phyloP scores from a whole-genome alignment of 306 rosid species.

The Citrullus amarus region DNA sequence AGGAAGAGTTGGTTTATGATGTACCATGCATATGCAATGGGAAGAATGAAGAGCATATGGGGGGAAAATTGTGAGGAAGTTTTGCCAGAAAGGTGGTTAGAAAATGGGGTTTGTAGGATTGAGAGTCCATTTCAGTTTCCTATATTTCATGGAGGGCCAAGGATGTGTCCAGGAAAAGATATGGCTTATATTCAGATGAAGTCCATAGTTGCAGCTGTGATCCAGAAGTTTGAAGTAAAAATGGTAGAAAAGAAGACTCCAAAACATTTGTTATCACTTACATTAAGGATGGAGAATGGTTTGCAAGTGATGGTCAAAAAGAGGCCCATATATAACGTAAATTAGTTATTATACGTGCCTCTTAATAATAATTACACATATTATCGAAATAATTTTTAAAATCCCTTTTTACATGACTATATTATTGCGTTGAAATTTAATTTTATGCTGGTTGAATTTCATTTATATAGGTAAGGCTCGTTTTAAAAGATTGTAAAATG shows the following conservation, averaged over 20 bases:
- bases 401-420: too few species aligned
- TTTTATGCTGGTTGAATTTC: too few species aligned
- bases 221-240: slow-evolving; percentile 31
- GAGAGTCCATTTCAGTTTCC: slow-evolving; percentile 45
- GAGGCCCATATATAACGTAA: neutral
- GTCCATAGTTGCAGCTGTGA: slow-evolving; percentile 38
- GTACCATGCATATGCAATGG: slow-evolving; percentile 64
- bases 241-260: slow-evolving; percentile 23
- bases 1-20: slow-evolving; percentile 36
- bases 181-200: slow-evolving; percentile 76
- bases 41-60: slow-evolving; percentile 58
- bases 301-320: slow-evolving; percentile 14
- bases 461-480: too few species aligned
- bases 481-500: too few species aligned
- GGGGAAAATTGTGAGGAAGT: slow-evolving; percentile 31
- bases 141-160: slow-evolving; percentile 51
- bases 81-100: slow-evolving; percentile 57
- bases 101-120: slow-evolving; percentile 20
- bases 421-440: too few species aligned
- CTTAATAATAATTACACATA: too few species aligned
- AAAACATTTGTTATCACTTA: slow-evolving; percentile 24
- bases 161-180: slow-evolving; percentile 55
- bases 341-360: neutral
- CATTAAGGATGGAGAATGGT: slow-evolving; percentile 46
- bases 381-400: too few species aligned